These are phyloP conservation scores for Rubia yunnanensis DNA, from an alignment of 257 asterid species.

Conservation along the genomic window DNA sequence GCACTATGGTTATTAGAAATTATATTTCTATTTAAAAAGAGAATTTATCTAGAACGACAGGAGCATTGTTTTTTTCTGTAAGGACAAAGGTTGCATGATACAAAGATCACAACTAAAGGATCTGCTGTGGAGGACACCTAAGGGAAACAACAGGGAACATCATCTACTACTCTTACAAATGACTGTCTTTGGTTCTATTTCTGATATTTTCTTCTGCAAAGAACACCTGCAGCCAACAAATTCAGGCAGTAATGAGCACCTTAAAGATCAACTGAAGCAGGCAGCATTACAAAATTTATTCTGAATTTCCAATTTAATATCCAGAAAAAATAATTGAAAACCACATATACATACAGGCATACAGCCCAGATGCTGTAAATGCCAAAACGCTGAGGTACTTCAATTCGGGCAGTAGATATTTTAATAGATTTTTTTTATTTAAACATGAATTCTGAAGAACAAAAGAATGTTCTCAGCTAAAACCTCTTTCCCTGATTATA, in stretches of 20 bases:
- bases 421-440: too few relatives aligned
- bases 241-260: constrained; percentile 2
- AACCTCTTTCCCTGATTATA: not conserved
- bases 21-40: constrained; percentile 27
- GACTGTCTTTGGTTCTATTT: constrained; percentile 20
- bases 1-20: constrained; percentile 17
- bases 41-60: constrained; percentile 12
- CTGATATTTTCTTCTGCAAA: constrained; percentile 9
- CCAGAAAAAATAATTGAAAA: not conserved
- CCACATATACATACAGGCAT: not conserved
- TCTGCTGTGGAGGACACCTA: constrained; percentile 28
- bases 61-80: constrained; percentile 29
- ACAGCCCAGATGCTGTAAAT: not conserved
- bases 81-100: constrained; percentile 35
- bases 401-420: not conserved
- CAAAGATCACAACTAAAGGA: constrained; percentile 32
- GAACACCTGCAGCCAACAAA: constrained; percentile 17
- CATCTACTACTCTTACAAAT: constrained; percentile 44
- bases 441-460: not conserved
- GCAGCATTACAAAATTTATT: not conserved
- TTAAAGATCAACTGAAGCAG: not conserved
- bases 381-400: too few relatives aligned
- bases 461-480: not conserved
- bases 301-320: not conserved
- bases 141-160: constrained; percentile 23